Conservation (phyloP, 257 asterid species). For the Thymus quinquecostatus region DNA sequence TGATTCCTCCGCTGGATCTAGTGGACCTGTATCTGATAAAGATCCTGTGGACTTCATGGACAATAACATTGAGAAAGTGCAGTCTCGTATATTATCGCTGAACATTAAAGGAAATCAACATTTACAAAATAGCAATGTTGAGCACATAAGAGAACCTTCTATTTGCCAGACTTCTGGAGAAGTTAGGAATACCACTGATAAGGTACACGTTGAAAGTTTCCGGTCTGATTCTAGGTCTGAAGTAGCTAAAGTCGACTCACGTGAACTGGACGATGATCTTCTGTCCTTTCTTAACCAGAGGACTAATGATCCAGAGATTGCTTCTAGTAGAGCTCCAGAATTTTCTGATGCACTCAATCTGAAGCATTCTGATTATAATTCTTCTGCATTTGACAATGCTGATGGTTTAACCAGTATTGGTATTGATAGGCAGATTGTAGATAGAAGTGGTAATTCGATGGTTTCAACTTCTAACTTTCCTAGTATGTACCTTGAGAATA, state of each 20-base stretch:
- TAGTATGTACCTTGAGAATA: slow-evolving; percentile 50
- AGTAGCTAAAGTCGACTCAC: slow-evolving; percentile 33
- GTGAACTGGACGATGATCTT: slow-evolving; percentile 62
- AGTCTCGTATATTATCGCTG: slow-evolving; percentile 57
- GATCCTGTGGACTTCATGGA: slow-evolving; percentile 39
- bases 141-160: slow-evolving; percentile 46
- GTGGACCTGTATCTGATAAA: slow-evolving; percentile 42
- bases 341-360: slow-evolving; percentile 41
- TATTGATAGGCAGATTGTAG: slow-evolving; percentile 51
- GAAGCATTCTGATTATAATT: slow-evolving; percentile 41
- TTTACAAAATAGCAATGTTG: slow-evolving; percentile 42
- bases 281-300: slow-evolving; percentile 65
- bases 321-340: slow-evolving; percentile 43
- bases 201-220: slow-evolving; percentile 23
- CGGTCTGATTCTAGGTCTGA: slow-evolving; percentile 39
- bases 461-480: slow-evolving; percentile 52
- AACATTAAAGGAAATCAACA: slow-evolving; percentile 52
- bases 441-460: slow-evolving; percentile 48
- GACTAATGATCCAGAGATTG: slow-evolving; percentile 60
- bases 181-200: slow-evolving; percentile 36
- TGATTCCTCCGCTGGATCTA: slow-evolving; percentile 43
- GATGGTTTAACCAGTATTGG: slow-evolving; percentile 40
- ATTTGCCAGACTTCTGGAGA: slow-evolving; percentile 42
- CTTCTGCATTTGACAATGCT: slow-evolving; percentile 39
- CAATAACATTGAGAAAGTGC: slow-evolving; percentile 40